Evolutionary conservation across 768 basidiomycete genomes (phyloP).

Genomic region (Coprinopsis strossmayeri): DNA sequence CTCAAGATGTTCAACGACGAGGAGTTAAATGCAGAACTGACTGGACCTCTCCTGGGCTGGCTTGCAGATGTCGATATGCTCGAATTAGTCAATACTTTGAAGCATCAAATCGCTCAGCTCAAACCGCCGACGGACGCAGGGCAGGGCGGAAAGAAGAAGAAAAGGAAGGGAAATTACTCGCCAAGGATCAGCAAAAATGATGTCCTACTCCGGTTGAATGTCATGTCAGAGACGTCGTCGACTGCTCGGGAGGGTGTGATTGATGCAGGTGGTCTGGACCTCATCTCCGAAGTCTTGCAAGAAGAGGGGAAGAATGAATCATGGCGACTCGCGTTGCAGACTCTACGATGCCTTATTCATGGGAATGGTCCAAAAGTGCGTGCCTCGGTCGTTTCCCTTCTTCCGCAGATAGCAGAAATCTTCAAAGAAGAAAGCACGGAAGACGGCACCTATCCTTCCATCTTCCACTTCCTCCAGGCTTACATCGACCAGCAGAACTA

Average conservation of each 20-base stretch:
- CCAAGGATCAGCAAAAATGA: constrained; percentile 8
- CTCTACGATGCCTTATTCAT: constrained; percentile 4
- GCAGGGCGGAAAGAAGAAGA: constrained; percentile 13
- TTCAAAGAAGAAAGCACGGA: neutral
- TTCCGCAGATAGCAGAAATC: neutral
- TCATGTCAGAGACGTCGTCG: constrained; percentile 8
- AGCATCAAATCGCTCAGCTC: constrained; percentile 7
- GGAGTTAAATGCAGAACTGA: constrained; percentile 2
- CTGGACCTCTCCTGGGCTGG: constrained; percentile 11
- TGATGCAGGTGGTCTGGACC: constrained; percentile 11
- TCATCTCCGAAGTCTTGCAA: constrained; percentile 1
- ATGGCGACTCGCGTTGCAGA: constrained; percentile 5
- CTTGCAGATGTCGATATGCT: constrained; percentile 8
- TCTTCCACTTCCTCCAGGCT: constrained; percentile 5
- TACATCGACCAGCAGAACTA: constrained; percentile 1
- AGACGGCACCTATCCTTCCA: neutral
- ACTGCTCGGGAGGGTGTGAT: constrained; percentile 12
- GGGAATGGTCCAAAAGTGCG: neutral
- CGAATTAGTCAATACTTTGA: constrained; percentile 7
- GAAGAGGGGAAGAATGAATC: neutral
- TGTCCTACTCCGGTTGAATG: constrained; percentile 9
- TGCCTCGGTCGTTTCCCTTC: neutral
- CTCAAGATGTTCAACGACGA: constrained; percentile 13
- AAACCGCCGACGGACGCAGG: constrained; percentile 3
- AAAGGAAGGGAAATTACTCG: constrained; percentile 14